Evolutionary conservation across 2,329 filamentous ascomycete genomes (phyloP).

Genomic region (Cordyceps javanica): DNA sequence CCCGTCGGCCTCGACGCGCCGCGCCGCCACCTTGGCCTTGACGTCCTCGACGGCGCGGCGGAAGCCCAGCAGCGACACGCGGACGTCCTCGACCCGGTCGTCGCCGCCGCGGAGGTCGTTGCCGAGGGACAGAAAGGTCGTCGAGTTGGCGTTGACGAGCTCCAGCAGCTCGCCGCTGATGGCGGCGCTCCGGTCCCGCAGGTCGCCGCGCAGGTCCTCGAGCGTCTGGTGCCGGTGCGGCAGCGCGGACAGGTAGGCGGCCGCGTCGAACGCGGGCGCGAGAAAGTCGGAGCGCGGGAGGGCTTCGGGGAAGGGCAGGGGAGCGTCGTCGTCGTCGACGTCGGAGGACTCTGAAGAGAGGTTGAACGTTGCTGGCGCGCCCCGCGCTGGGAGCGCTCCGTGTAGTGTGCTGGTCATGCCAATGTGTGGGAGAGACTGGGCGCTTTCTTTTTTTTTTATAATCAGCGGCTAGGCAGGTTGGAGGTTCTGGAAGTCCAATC

Average conservation of each 20-base stretch:
- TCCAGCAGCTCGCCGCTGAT: conserved; percentile 85
- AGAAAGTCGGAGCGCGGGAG: conserved; percentile 81
- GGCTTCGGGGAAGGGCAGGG: conserved; percentile 81
- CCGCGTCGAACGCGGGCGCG: conserved; percentile 67
- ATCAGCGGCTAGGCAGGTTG: too few species aligned
- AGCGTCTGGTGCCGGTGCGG: conserved; percentile 90
- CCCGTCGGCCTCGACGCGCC: conserved; percentile 55
- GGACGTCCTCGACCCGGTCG: conserved; percentile 83
- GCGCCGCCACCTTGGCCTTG: conserved; percentile 55
- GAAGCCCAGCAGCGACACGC: conserved; percentile 82
- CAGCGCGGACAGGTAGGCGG: conserved; percentile 72
- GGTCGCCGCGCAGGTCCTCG: conserved; percentile 81
- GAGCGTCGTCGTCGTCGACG: conserved; percentile 57
- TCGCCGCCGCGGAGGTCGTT: conserved; percentile 79
- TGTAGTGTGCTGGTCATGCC: conserved; percentile 3
- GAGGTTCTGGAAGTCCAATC: too few species aligned
- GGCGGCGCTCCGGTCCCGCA: conserved; percentile 71
- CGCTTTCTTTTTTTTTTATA: too few species aligned
- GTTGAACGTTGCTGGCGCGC: conserved; percentile 28
- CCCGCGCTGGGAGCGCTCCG: not conserved
- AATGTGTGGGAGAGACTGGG: not conserved
- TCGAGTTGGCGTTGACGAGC: conserved; percentile 92
- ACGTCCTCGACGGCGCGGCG: conserved; percentile 74
- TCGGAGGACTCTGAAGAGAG: conserved; percentile 35
- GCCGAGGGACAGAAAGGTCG: conserved; percentile 80